Conservation (phyloP, 2,329 filamentous ascomycete genomes). For the Alternaria arbusti region DNA sequence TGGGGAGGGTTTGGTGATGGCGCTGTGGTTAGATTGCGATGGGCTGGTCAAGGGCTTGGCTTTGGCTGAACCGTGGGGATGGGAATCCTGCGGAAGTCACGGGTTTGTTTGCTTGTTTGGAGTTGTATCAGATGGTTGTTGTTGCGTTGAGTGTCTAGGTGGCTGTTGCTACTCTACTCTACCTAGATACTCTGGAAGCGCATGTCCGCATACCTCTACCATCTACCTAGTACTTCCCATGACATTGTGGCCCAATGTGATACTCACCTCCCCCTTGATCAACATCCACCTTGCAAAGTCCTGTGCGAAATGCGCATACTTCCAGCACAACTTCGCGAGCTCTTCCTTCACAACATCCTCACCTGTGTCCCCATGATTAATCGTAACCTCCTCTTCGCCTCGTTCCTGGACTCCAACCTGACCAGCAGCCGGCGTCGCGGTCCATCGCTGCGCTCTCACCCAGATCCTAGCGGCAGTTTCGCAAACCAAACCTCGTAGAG, state of each 20-base stretch:
- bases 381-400: neutral
- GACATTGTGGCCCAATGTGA: neutral
- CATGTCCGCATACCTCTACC: neutral
- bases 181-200: neutral
- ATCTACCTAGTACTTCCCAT: neutral
- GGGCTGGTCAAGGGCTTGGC: conserved; percentile 11
- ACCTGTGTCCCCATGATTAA: neutral
- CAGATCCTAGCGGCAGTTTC: neutral
- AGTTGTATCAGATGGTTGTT: neutral
- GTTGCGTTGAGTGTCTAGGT: neutral
- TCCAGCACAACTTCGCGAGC: neutral
- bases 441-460: neutral
- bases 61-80: neutral
- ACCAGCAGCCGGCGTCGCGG: neutral
- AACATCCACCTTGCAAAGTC: neutral
- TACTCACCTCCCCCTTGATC: neutral
- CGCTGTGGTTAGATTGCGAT: conserved; percentile 13
- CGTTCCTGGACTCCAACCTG: neutral
- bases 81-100: neutral
- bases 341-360: neutral
- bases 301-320: neutral
- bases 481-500: neutral
- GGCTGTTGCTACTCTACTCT: neutral
- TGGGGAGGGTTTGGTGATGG: neutral
- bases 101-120: neutral